Evolutionary conservation across 371 early-diverging fungal species (phyloP).

Genomic region (Syncephalastrum contaminatum): DNA sequence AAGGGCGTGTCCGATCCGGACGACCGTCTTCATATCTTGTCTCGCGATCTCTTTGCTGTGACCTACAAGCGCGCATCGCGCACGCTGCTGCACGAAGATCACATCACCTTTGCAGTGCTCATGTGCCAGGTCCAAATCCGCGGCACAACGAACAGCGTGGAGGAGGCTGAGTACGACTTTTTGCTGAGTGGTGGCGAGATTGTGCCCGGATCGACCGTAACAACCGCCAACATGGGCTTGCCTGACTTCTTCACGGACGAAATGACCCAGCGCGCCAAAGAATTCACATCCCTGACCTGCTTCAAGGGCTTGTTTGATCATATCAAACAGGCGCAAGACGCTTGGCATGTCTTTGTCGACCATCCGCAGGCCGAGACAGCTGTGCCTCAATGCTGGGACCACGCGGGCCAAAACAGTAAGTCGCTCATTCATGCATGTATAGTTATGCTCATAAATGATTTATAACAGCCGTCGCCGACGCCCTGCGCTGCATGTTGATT

Average conservation of each 20-base stretch:
- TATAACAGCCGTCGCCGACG: slow-evolving; percentile 29
- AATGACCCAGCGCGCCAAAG: slow-evolving; percentile 50
- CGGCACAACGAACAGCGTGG: slow-evolving; percentile 44
- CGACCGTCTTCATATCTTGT: slow-evolving; percentile 75
- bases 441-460: slow-evolving; percentile 1
- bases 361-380: slow-evolving; percentile 54
- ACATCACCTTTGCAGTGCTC: slow-evolving; percentile 84
- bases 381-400: slow-evolving; percentile 71
- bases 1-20: slow-evolving; percentile 69
- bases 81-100: slow-evolving; percentile 89
- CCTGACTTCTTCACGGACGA: slow-evolving; percentile 67
- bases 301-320: slow-evolving; percentile 59
- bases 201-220: slow-evolving; percentile 42
- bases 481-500: slow-evolving; percentile 75
- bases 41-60: slow-evolving; percentile 81
- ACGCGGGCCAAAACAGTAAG: slow-evolving; percentile 50
- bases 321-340: slow-evolving; percentile 44
- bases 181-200: slow-evolving; percentile 60
- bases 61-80: slow-evolving; percentile 83
- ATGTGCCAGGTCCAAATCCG: slow-evolving; percentile 86
- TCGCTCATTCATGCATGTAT: background rate
- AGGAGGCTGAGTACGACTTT: slow-evolving; percentile 76
- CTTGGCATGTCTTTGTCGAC: slow-evolving; percentile 64
- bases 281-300: slow-evolving; percentile 50
- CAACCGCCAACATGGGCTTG: slow-evolving; percentile 39